Percentiles rank a stretch among this genome's conserved stretches.
These are phyloP conservation scores for Candida koratica DNA, from an alignment of 805 yeast species.

Conservation along the genomic window DNA sequence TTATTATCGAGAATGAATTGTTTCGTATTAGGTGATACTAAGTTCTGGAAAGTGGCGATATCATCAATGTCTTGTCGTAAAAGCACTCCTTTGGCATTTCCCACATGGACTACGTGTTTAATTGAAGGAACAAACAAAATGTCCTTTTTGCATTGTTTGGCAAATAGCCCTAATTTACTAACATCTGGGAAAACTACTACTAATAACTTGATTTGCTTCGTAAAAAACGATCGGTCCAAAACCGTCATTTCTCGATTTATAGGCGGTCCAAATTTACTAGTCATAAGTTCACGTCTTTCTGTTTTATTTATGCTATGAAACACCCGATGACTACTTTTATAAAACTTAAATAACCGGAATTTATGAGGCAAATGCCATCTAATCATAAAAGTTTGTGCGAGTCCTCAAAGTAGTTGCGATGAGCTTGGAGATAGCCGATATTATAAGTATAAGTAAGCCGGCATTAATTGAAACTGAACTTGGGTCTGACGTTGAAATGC, in stretches of 20 bases:
- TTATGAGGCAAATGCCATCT: constrained; percentile 10
- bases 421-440: constrained; percentile 21
- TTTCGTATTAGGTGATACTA: constrained; percentile 40
- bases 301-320: constrained; percentile 22
- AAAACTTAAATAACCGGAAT: background rate
- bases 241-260: constrained; percentile 57
- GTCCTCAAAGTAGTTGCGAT: constrained; percentile 6
- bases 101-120: constrained; percentile 54
- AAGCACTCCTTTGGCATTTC: constrained; percentile 48
- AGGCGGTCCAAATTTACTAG: constrained; percentile 55
- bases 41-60: constrained; percentile 13
- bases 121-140: constrained; percentile 68
- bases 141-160: constrained; percentile 55
- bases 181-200: constrained; percentile 72
- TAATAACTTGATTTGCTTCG: constrained; percentile 52
- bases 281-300: constrained; percentile 26
- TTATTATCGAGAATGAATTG: constrained; percentile 45
- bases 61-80: constrained; percentile 44
- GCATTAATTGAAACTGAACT: constrained; percentile 9
- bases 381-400: constrained; percentile 5
- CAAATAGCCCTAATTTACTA: constrained; percentile 52
- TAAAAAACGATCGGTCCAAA: constrained; percentile 66
- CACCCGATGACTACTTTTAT: background rate
- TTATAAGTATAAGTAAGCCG: constrained; percentile 38
- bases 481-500: constrained; percentile 40